phyloP scores from a whole-genome alignment of 495 filamentous ascomycete genomes.

The Podospora pseudoanserina region DNA sequence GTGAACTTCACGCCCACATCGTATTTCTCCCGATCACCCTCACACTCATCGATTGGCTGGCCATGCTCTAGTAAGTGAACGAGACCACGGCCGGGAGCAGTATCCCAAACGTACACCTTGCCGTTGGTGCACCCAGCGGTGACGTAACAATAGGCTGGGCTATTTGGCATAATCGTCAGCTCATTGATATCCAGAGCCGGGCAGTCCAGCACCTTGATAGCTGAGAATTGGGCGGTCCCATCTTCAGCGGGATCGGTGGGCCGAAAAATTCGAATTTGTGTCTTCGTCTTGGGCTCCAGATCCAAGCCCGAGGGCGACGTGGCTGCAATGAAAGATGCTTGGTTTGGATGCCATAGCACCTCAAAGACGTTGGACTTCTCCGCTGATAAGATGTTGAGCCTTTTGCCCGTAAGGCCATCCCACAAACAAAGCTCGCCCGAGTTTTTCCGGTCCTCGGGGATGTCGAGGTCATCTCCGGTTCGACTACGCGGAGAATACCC shows the following conservation, averaged over 20 bases:
- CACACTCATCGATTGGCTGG: slow-evolving; percentile 58
- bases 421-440: slow-evolving; percentile 72
- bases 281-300: slow-evolving; percentile 40
- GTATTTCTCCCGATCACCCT: slow-evolving; percentile 58
- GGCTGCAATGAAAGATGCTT: slow-evolving; percentile 57
- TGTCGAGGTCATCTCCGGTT: slow-evolving; percentile 51
- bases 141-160: slow-evolving; percentile 52
- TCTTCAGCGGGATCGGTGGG: slow-evolving; percentile 25
- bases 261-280: slow-evolving; percentile 50
- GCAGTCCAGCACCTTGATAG: slow-evolving; percentile 58
- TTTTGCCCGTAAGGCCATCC: slow-evolving; percentile 51
- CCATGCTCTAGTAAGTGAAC: slow-evolving; percentile 71
- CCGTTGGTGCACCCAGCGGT: slow-evolving; percentile 85
- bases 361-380: slow-evolving; percentile 75
- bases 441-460: slow-evolving; percentile 48
- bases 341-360: slow-evolving; percentile 67
- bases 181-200: slow-evolving; percentile 84
- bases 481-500: slow-evolving; percentile 66
- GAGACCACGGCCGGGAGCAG: slow-evolving; percentile 49
- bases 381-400: slow-evolving; percentile 44
- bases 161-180: slow-evolving; percentile 57
- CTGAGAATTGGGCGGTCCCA: slow-evolving; percentile 33
- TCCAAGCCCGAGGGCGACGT: slow-evolving; percentile 52
- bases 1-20: slow-evolving; percentile 82
- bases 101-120: slow-evolving; percentile 81